Percentiles rank a stretch among this genome's conserved stretches.
Evolutionary conservation across 2,329 filamentous ascomycete genomes (phyloP).

Genomic region (Pezicula radicicola): DNA sequence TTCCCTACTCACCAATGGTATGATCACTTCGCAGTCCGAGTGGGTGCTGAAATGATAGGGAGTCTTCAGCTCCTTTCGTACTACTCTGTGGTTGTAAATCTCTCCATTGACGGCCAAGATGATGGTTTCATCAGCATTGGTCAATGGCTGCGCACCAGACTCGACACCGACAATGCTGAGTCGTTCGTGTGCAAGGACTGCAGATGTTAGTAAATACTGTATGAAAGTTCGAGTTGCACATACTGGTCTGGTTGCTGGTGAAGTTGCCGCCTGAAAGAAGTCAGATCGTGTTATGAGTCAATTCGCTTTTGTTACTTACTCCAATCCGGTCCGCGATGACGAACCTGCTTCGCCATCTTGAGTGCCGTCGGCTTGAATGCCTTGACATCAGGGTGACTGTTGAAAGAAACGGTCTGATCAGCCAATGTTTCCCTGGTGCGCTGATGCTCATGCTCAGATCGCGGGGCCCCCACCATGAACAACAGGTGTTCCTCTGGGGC

Average conservation of each 20-base stretch:
- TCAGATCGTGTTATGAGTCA: background rate
- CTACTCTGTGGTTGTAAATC: slow-evolving; percentile 98
- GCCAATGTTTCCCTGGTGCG: background rate
- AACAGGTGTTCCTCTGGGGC: slow-evolving; percentile 1
- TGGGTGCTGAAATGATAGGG: slow-evolving; percentile 97
- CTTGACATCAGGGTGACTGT: slow-evolving; percentile 84
- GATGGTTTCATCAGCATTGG: slow-evolving; percentile 85
- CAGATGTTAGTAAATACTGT: slow-evolving; percentile 15
- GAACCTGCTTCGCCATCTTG: slow-evolving; percentile 93
- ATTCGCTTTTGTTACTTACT: slow-evolving; percentile 58
- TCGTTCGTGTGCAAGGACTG: slow-evolving; percentile 95
- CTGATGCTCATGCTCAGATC: background rate
- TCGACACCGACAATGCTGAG: slow-evolving; percentile 95
- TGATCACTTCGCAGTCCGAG: slow-evolving; percentile 98
- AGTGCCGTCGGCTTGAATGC: slow-evolving; percentile 96
- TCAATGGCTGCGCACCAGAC: slow-evolving; percentile 90
- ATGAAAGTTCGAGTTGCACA: slow-evolving; percentile 25
- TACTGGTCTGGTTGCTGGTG: slow-evolving; percentile 88
- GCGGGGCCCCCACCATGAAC: slow-evolving; percentile 32
- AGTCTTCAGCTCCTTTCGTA: slow-evolving; percentile 81
- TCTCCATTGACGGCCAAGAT: slow-evolving; percentile 97
- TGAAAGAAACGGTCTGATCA: slow-evolving; percentile 8
- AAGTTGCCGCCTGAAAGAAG: slow-evolving; percentile 71
- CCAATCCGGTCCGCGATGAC: slow-evolving; percentile 98
- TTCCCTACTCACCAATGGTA: slow-evolving; percentile 71